Conservation (phyloP, 805 yeast species). For the Candida cerambycidarum region DNA sequence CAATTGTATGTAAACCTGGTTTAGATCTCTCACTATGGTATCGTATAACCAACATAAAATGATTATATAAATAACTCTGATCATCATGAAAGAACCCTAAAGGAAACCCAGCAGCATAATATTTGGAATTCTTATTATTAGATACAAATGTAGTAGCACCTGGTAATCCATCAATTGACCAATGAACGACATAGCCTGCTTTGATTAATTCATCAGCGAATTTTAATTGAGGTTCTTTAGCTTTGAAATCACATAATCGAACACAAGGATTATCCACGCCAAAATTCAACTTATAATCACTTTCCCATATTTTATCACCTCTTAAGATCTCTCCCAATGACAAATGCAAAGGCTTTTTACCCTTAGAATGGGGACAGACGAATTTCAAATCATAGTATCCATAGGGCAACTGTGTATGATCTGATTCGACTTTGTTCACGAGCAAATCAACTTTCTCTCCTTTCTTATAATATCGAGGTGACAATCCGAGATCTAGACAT, state of each 20-base stretch:
- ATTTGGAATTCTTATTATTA: slow-evolving; percentile 57
- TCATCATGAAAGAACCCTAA: slow-evolving; percentile 68
- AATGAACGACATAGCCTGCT: slow-evolving; percentile 74
- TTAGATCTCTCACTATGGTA: slow-evolving; percentile 51
- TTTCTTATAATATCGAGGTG: slow-evolving; percentile 26
- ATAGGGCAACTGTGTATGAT: slow-evolving; percentile 72
- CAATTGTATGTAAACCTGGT: slow-evolving; percentile 54
- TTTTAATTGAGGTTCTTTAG: slow-evolving; percentile 49
- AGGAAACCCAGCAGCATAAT: slow-evolving; percentile 86
- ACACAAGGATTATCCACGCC: slow-evolving; percentile 66
- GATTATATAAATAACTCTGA: slow-evolving; percentile 66
- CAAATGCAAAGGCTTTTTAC: slow-evolving; percentile 59
- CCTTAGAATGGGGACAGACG: slow-evolving; percentile 65
- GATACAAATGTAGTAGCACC: slow-evolving; percentile 81
- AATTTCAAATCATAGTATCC: slow-evolving; percentile 77
- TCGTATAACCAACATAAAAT: slow-evolving; percentile 76
- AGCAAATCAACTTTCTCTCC: slow-evolving; percentile 68
- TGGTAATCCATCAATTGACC: slow-evolving; percentile 82
- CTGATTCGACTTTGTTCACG: slow-evolving; percentile 79
- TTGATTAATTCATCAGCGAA: slow-evolving; percentile 62
- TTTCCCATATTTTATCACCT: slow-evolving; percentile 79
- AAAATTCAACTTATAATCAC: slow-evolving; percentile 65
- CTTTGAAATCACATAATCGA: slow-evolving; percentile 65
- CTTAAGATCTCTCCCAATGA: slow-evolving; percentile 75
- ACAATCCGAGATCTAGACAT: slow-evolving; percentile 8